Percentiles rank a stretch among this genome's conserved stretches.
These are phyloP conservation scores for Hygrophorus pudorinus DNA, from an alignment of 768 basidiomycete genomes.

Conservation along the genomic window DNA sequence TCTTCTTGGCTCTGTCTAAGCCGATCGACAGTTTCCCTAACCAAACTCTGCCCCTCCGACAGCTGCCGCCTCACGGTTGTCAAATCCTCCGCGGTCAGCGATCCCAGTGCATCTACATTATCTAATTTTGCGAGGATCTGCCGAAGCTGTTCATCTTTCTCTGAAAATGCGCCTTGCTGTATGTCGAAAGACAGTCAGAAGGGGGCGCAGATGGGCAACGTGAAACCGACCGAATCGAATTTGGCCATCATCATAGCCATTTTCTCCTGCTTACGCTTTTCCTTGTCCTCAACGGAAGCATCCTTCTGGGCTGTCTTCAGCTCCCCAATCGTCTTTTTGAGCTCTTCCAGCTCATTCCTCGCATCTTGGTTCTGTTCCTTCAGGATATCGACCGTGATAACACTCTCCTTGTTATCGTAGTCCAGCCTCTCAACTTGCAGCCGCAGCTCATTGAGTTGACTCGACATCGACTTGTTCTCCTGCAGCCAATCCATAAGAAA, in stretches of 20 bases:
- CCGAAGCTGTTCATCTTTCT: constrained; percentile 91
- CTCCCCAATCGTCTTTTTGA: constrained; percentile 70
- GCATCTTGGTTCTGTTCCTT: constrained; percentile 91
- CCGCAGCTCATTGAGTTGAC: constrained; percentile 86
- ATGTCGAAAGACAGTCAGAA: constrained; percentile 10
- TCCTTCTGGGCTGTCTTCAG: constrained; percentile 77
- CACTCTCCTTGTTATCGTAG: constrained; percentile 92
- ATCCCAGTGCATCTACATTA: constrained; percentile 57
- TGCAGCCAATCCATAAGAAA: constrained; percentile 18
- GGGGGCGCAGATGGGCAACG: constrained; percentile 4
- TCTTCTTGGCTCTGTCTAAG: constrained; percentile 88
- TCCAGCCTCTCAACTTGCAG: constrained; percentile 86
- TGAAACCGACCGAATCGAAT: constrained; percentile 74
- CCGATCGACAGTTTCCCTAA: constrained; percentile 85
- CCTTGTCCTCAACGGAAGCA: constrained; percentile 88
- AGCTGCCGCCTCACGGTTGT: constrained; percentile 79
- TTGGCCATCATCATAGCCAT: constrained; percentile 99
- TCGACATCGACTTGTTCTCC: constrained; percentile 94
- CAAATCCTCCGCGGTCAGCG: constrained; percentile 68
- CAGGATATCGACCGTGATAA: constrained; percentile 88
- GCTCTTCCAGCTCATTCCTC: constrained; percentile 80
- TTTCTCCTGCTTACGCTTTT: constrained; percentile 98
- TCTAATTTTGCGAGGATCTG: constrained; percentile 79
- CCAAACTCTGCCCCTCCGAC: constrained; percentile 74
- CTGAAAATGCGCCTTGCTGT: constrained; percentile 88